A percentile compares a stretch with the other conserved stretches of the same genome.
These are phyloP conservation scores for Kwoniella shivajii DNA, from an alignment of 1,284 basidiomycete species.

Conservation along the genomic window DNA sequence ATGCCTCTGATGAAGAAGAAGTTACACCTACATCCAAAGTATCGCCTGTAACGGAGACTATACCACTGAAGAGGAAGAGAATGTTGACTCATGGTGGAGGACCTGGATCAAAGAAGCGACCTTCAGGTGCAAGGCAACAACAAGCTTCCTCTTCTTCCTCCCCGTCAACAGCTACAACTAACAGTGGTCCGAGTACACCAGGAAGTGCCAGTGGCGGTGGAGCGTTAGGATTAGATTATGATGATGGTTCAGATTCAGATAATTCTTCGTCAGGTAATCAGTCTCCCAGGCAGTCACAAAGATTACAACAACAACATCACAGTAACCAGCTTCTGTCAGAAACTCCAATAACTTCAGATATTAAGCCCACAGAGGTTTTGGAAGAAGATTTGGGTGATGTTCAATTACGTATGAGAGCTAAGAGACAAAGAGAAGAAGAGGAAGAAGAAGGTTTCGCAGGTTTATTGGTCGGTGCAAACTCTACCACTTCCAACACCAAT, in stretches of 20 bases:
- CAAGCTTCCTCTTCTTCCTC: not conserved
- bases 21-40: constrained; percentile 16
- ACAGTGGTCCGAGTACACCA: not conserved
- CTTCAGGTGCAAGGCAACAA: constrained; percentile 11
- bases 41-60: not conserved
- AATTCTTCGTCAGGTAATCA: constrained; percentile 30
- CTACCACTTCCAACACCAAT: not conserved
- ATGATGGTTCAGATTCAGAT: constrained; percentile 53
- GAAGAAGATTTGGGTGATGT: constrained; percentile 54
- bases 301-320: not conserved
- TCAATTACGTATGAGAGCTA: constrained; percentile 62
- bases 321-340: no score
- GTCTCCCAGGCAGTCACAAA: no score
- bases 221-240: constrained; percentile 49
- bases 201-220: constrained; percentile 4
- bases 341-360: no score
- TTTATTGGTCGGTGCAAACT: constrained; percentile 23
- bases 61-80: constrained; percentile 36
- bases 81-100: constrained; percentile 23
- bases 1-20: constrained; percentile 64
- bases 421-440: constrained; percentile 67
- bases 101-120: constrained; percentile 18
- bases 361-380: constrained; percentile 21
- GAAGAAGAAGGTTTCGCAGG: constrained; percentile 65
- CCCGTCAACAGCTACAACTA: not conserved